Conservation (phyloP, 345 rosid species). For the Salix caprea region DNA sequence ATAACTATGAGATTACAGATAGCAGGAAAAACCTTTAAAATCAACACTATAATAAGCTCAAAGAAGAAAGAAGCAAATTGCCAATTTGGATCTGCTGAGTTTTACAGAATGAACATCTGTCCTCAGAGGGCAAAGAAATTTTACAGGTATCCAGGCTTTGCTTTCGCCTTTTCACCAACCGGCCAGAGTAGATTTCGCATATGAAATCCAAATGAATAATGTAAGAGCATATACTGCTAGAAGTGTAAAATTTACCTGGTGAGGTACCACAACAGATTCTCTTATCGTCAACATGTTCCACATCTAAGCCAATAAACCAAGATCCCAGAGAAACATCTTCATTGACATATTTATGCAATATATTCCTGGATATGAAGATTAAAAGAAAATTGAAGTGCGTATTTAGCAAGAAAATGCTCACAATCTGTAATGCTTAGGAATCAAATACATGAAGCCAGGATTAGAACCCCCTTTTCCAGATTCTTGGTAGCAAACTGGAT, state of each 20-base stretch:
- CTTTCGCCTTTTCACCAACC: background rate
- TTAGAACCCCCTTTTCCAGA: background rate
- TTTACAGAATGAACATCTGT: background rate
- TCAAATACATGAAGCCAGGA: background rate
- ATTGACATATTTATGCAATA: conserved; percentile 47
- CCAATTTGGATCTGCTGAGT: background rate
- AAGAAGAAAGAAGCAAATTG: background rate
- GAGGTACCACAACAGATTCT: conserved; percentile 75
- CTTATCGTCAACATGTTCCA: conserved; percentile 40
- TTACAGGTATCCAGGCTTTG: background rate
- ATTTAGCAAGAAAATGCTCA: background rate
- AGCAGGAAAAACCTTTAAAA: background rate
- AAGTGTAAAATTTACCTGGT: conserved; percentile 43
- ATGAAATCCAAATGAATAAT: no score
- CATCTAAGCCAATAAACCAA: conserved; percentile 45
- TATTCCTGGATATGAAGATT: conserved; percentile 35
- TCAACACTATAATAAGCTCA: background rate
- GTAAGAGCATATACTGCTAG: background rate
- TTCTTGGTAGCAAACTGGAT: background rate
- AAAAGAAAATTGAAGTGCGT: background rate
- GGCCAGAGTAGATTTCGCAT: background rate
- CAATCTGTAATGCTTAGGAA: background rate
- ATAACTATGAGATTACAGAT: no score
- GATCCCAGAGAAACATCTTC: conserved; percentile 51
- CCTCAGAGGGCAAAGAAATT: background rate